These are phyloP conservation scores for Parietaria judaica DNA, from an alignment of 306 rosid genomes.

Conservation along the genomic window DNA sequence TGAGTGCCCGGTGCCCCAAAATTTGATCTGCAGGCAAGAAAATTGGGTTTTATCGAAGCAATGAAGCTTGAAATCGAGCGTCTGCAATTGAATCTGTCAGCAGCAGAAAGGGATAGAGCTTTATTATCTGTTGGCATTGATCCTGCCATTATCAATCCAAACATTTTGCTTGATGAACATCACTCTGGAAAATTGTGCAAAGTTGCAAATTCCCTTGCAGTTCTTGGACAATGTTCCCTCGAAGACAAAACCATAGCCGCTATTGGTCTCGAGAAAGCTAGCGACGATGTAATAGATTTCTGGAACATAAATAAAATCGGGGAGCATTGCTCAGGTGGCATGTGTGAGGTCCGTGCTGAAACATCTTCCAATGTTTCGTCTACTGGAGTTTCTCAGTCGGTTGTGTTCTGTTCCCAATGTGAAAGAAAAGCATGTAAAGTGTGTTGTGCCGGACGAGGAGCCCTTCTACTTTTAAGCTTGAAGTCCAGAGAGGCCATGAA, in stretches of 20 bases:
- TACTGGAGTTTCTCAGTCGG: slow-evolving; percentile 32
- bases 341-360: slow-evolving; percentile 84
- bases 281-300: slow-evolving; percentile 65
- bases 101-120: slow-evolving; percentile 95
- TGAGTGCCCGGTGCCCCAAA: neutral
- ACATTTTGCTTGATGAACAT: slow-evolving; percentile 59
- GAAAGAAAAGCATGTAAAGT: slow-evolving; percentile 77
- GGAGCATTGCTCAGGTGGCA: slow-evolving; percentile 65
- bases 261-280: slow-evolving; percentile 64
- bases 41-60: slow-evolving; percentile 62
- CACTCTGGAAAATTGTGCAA: slow-evolving; percentile 62
- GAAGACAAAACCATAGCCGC: slow-evolving; percentile 82
- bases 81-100: slow-evolving; percentile 74
- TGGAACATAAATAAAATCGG: slow-evolving; percentile 76
- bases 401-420: slow-evolving; percentile 75
- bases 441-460: slow-evolving; percentile 97
- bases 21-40: slow-evolving; percentile 45
- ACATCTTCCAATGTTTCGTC: slow-evolving; percentile 31
- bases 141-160: slow-evolving; percentile 85
- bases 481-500: slow-evolving; percentile 49
- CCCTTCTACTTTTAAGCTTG: slow-evolving; percentile 56
- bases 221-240: slow-evolving; percentile 75
- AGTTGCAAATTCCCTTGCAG: slow-evolving; percentile 72
- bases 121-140: slow-evolving; percentile 73
- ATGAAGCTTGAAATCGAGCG: slow-evolving; percentile 98